These are phyloP conservation scores for Xylaria scruposa DNA, from an alignment of 495 filamentous ascomycete genomes.

Conservation along the genomic window DNA sequence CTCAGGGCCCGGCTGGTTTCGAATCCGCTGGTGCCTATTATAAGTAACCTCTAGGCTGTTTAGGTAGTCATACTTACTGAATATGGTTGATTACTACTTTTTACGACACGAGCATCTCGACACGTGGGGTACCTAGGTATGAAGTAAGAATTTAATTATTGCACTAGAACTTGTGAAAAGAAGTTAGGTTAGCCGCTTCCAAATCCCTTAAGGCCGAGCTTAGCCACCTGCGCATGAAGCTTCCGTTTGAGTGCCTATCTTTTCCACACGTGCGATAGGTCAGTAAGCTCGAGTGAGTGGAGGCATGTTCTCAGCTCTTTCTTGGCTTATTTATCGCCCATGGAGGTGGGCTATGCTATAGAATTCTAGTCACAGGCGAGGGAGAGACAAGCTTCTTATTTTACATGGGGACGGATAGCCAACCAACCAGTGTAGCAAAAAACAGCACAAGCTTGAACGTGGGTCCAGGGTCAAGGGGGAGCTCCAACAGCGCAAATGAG, in stretches of 20 bases:
- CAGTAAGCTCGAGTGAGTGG: background rate
- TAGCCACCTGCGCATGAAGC: background rate
- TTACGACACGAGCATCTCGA: background rate
- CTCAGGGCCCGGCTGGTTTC: background rate
- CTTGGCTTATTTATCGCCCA: background rate
- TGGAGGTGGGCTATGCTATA: background rate
- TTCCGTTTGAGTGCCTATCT: background rate
- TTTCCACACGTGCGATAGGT: background rate
- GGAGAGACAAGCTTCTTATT: conserved; percentile 15
- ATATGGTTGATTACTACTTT: conserved; percentile 3
- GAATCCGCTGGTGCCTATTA: background rate
- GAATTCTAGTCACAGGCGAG: background rate
- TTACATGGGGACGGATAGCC: background rate
- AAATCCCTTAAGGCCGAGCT: background rate
- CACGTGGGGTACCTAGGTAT: background rate
- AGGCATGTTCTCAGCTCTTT: background rate
- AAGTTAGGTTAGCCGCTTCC: background rate
- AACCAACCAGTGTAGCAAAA: background rate
- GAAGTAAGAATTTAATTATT: too few relatives aligned
- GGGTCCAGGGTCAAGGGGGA: background rate
- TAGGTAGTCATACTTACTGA: background rate
- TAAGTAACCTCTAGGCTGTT: background rate
- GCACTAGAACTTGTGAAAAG: too few relatives aligned
- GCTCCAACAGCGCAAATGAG: conserved; percentile 3
- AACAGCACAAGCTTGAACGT: background rate